phyloP scores from a whole-genome alignment of 768 basidiomycete genomes.

The Rubroboletus pulcherrimus region DNA sequence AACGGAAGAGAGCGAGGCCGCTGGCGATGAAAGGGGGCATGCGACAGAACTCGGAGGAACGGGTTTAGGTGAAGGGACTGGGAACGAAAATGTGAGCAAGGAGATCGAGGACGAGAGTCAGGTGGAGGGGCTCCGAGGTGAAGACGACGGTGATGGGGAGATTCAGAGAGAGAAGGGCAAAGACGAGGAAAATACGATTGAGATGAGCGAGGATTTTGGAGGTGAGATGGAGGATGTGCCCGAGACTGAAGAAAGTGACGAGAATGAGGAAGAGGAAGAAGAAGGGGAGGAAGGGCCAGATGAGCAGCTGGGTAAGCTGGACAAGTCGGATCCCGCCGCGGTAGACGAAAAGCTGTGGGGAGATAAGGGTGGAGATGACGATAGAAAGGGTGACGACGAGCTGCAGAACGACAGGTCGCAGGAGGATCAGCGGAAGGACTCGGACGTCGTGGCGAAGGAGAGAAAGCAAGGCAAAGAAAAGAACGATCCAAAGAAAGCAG shows the following conservation, averaged over 20 bases:
- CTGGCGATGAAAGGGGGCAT: conserved; percentile 38
- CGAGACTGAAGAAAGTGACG: conserved; percentile 42
- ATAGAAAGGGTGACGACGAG: conserved; percentile 47
- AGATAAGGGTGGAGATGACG: conserved; percentile 63
- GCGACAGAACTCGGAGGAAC: conserved; percentile 63
- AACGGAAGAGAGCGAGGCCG: conserved; percentile 50
- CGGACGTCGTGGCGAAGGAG: conserved; percentile 82
- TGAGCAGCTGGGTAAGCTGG: conserved; percentile 79
- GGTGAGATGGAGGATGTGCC: conserved; percentile 83
- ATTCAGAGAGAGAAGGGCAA: conserved; percentile 37
- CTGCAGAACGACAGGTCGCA: conserved; percentile 58
- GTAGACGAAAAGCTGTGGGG: conserved; percentile 99
- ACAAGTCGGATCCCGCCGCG: conserved; percentile 74
- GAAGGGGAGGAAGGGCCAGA: conserved; percentile 60
- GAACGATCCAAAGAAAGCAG: conserved; percentile 32
- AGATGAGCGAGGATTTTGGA: conserved; percentile 89
- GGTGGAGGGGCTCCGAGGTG: conserved; percentile 85
- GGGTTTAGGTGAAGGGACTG: conserved; percentile 86
- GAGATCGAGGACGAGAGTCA: conserved; percentile 97
- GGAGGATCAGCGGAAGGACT: conserved; percentile 39
- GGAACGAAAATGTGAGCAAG: conserved; percentile 84
- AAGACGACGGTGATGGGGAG: conserved; percentile 39
- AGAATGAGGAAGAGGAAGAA: conserved; percentile 48
- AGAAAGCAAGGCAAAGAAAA: conserved; percentile 37
- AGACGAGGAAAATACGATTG: conserved; percentile 74